Base-by-base conservation (phyloP, 2,329 filamentous ascomycete species). In the Botryosphaeria dothidea region DNA sequence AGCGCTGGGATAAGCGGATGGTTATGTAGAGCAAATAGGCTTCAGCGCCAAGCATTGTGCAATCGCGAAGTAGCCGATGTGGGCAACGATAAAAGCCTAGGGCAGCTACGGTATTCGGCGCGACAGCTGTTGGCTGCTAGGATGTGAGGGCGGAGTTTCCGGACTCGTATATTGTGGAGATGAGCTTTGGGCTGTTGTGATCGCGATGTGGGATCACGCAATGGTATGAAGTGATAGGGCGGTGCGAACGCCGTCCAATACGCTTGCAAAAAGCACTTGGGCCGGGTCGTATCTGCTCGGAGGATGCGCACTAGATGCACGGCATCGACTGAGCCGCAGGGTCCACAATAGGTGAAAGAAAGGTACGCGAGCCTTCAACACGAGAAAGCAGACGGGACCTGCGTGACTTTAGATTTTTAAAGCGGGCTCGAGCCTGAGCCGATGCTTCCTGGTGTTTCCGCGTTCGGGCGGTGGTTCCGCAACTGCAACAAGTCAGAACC, bases 21-120 rank as follows among this genome's bases (percentile, higher is more conserved):
- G n/a, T 60, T 62, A 62, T 62, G 58, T 62, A 51, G 58, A 45
- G 45, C 58, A 62, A 62, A 62, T 62, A 62, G 58, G 45, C 58
- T 62, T 51, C 45, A 5, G 43, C 43, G 58, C 45, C 45, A 62
- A 62, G 58, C 58, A 62, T 62, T 62, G 43, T 48, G 57, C 25
- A 38, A 61, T 48, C 9, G 57, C 41, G 57, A 51, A n/a, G 56
- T 46, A 46, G 49, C 49, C 56, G 56, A 31, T 46, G 56, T 31
- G 56, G 56, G 56, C 27, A 34, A 60, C 34, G 56, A 60, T 58
- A 36, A 36, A 58, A 31, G 54, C 36, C 21, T 13, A 45, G 38
- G 27, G n/a, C 54, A 43, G 25, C 17, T 3, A 31, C 36, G 52
- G 36, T 15, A 43, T 27, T 57, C 52, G 52, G 51, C 52, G 52